These are phyloP conservation scores for Candida sonorensis DNA, from an alignment of 805 yeast species.

Conservation along the genomic window DNA sequence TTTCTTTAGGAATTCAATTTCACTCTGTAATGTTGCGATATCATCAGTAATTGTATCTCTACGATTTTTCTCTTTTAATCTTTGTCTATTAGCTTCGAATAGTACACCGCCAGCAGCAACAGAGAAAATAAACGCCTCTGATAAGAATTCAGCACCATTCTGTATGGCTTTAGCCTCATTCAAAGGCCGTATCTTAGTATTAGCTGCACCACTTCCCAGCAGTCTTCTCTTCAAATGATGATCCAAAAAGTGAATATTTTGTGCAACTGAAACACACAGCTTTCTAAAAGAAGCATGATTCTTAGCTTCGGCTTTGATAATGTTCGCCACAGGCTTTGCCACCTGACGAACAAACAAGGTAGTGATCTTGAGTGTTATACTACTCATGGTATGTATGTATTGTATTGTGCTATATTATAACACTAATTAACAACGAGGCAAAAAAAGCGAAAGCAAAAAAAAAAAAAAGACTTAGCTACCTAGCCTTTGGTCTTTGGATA, in stretches of 20 bases:
- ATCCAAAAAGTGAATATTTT: slow-evolving; percentile 61
- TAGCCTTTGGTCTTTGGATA: too few species aligned
- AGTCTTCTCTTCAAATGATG: slow-evolving; percentile 52
- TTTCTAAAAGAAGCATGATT: slow-evolving; percentile 59
- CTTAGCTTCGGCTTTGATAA: slow-evolving; percentile 67
- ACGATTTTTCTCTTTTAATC: slow-evolving; percentile 55
- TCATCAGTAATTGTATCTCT: slow-evolving; percentile 69
- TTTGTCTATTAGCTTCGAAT: slow-evolving; percentile 62
- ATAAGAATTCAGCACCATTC: slow-evolving; percentile 70
- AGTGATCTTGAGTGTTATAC: slow-evolving; percentile 67
- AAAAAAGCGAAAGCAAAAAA: too few species aligned
- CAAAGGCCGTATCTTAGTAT: slow-evolving; percentile 56
- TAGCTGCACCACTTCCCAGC: slow-evolving; percentile 44
- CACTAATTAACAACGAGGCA: too few species aligned
- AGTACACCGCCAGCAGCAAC: slow-evolving; percentile 75
- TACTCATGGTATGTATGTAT: slow-evolving; percentile 46
- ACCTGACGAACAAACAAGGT: slow-evolving; percentile 66
- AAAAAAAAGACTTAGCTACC: too few species aligned
- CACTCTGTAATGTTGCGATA: slow-evolving; percentile 60
- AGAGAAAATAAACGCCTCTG: slow-evolving; percentile 70
- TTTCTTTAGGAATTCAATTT: slow-evolving; percentile 50
- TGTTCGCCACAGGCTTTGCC: slow-evolving; percentile 72
- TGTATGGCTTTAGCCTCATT: slow-evolving; percentile 80
- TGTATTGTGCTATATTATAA: too few species aligned
- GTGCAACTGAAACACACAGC: slow-evolving; percentile 66